Base-by-base conservation (phyloP, 371 early-diverging fungal genomes). In the Coelomomyces lativittatus region DNA sequence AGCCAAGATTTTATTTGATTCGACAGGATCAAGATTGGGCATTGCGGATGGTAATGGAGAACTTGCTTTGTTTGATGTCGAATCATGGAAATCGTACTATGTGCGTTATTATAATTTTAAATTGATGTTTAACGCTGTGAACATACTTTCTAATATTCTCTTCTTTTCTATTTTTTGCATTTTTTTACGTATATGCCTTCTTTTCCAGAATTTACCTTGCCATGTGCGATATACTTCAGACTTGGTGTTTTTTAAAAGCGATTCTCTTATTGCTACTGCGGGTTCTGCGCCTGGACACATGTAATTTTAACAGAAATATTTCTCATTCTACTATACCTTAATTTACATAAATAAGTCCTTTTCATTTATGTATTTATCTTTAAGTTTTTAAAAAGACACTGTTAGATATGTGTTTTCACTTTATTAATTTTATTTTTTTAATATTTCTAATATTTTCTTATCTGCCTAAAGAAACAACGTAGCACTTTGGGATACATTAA, bases 401-500 rank as follows among this genome's bases (percentile, higher is more conserved):
- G 21, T 19, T 19, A n/a, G n/a, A n/a, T n/a, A n/a, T n/a, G n/a
- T n/a, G 19, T n/a, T 3, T 3, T n/a, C 3, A 19, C 35, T 1
- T 14, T 23, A 1, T 38, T 14, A 2, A 25, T 14, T 3, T 4
- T 24, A 30, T 21, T 11, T 2, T 21, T 30, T 10, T 21, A 21
- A 2, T 4, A 10, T 14, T 3, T 14, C 6, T 1, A 0, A 11
- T 15, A 12, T 39, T 7, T 17, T 6, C 0, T 4, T 1, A 39
- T 17, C n/a, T 6, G 11, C 5, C 12, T 39, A 41, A n/a, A n/a
- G 43, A 3, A 23, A 41, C 32, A 79, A 86, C 57, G 59, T 86
- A 9, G 74, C 71, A 12, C 51, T 86, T 21, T 86, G 82, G 81
- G 87, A 86, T 43, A 78, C 83, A 5, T 52, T 86, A 8, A 43